Base-by-base conservation (phyloP, 176 grass and related monocot genomes). In the Phragmites australis region DNA sequence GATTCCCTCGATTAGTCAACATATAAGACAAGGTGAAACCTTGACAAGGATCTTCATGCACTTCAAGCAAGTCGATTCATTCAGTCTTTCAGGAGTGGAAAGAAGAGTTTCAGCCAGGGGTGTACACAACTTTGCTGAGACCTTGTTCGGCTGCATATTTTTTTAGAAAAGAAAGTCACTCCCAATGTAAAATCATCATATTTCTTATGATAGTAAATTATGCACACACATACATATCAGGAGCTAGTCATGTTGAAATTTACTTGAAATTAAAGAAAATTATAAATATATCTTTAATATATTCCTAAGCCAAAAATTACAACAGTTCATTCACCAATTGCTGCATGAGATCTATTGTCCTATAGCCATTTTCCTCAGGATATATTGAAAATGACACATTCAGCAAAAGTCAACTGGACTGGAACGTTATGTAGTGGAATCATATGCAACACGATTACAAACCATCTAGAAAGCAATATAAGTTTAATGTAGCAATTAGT, bases 41-140 rank as follows among this genome's bases (percentile, higher is more conserved):
- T 80, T 66, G 26, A 80, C 27, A 74, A 86, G 84, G 3, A 74
- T 68, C 41, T 80, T 66, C 58, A 86, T 21, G 39, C 76, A 80
- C 76, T 80, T 86, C 68, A 86, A 46, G 31, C 68, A 50, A 54
- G 60, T 70, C 65, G 58, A 65, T 64, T 80, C 84, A 6, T 30
- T 18, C 51, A 80, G 2, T 74, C n/a, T 65, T 80, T 71, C 76
- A 19, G 68, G 61, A 74, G 16, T 12, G 17, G 70, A 76, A 74
- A n/a, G 59, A 86, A 73, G 69, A 80, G 53, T 23, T 19, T 70
- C n/a, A 16, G 76, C 59, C 48, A 86, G 61, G 1, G 84, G 76
- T 16, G 84, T 74, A 65, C 57, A 61, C 19, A 21, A 79, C 53
- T 72, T 51, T 80, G 46, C 26, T 40, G 68, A 55, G 30, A 80